Conservation (phyloP, 805 yeast genomes). For the Metahyphopichia silvanorum region DNA sequence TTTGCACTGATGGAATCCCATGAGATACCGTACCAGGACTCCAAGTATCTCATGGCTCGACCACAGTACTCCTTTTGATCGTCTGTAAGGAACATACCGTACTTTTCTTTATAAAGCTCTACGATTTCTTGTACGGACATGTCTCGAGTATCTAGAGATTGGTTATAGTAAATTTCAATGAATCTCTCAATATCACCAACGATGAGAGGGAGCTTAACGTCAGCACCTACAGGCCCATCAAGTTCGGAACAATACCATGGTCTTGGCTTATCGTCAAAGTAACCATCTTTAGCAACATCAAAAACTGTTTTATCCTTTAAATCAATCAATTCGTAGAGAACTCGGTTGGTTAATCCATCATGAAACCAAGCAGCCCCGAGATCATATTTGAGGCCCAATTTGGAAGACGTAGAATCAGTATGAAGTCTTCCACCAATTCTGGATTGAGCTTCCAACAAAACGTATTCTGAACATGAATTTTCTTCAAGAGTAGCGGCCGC, state of each 20-base stretch:
- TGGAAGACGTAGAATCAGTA: slow-evolving; percentile 40
- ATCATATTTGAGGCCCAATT: slow-evolving; percentile 47
- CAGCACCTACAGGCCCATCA: slow-evolving; percentile 31
- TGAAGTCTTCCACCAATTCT: slow-evolving; percentile 67
- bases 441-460: slow-evolving; percentile 63
- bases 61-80: slow-evolving; percentile 52
- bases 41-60: slow-evolving; percentile 54
- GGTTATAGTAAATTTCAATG: slow-evolving; percentile 55
- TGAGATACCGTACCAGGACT: slow-evolving; percentile 78
- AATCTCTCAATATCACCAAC: slow-evolving; percentile 56
- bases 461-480: slow-evolving; percentile 39
- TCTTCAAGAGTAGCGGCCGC: slow-evolving; percentile 48
- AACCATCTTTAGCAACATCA: slow-evolving; percentile 26
- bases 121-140: slow-evolving; percentile 50
- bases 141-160: slow-evolving; percentile 48
- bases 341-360: slow-evolving; percentile 65
- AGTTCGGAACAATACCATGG: slow-evolving; percentile 21
- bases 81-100: slow-evolving; percentile 44
- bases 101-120: slow-evolving; percentile 43
- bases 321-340: slow-evolving; percentile 37
- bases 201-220: slow-evolving; percentile 29
- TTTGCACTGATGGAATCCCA: slow-evolving; percentile 68
- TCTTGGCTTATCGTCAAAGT: slow-evolving; percentile 46
- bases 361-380: slow-evolving; percentile 95
- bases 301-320: slow-evolving; percentile 10